Evolutionary conservation across 164 flowering plant genomes (phyloP).

Genomic region (Protea cynaroides): DNA sequence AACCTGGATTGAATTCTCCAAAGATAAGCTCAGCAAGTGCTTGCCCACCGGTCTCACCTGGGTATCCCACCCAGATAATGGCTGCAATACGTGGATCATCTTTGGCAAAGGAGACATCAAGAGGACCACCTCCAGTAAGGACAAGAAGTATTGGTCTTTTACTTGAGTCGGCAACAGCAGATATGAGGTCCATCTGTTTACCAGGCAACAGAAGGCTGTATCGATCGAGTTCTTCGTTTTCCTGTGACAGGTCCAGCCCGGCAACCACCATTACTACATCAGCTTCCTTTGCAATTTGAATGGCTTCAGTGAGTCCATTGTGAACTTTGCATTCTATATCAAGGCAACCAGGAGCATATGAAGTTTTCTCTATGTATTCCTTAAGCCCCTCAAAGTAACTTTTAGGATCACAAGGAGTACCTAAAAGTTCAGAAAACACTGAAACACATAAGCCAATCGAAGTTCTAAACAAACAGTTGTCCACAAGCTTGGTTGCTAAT

Average conservation of each 20-base stretch:
- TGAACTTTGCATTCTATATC: constrained; percentile 51
- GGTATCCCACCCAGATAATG: constrained; percentile 94
- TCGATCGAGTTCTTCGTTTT: constrained; percentile 83
- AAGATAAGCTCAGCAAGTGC: constrained; percentile 79
- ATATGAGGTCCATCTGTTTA: constrained; percentile 65
- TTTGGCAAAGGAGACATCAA: constrained; percentile 76
- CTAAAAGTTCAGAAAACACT: constrained; percentile 25
- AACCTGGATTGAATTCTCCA: constrained; percentile 86
- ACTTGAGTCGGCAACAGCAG: constrained; percentile 48
- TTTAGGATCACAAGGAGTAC: constrained; percentile 61
- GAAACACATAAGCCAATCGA: not conserved
- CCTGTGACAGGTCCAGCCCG: constrained; percentile 80
- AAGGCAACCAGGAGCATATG: constrained; percentile 61
- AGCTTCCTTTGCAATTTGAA: constrained; percentile 45
- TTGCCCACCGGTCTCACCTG: constrained; percentile 84
- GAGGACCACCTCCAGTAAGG: constrained; percentile 87
- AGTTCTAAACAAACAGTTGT: not conserved
- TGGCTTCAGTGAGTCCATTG: constrained; percentile 50
- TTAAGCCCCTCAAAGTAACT: constrained; percentile 47
- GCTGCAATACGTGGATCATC: constrained; percentile 52
- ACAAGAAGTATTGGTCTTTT: constrained; percentile 64
- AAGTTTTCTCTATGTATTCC: constrained; percentile 27
- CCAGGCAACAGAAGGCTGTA: constrained; percentile 82
- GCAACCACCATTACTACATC: constrained; percentile 64
- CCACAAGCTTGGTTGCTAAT: not conserved